Evolutionary conservation across 805 yeast genomes (phyloP).

Genomic region (Nakazawaea molendinolei): DNA sequence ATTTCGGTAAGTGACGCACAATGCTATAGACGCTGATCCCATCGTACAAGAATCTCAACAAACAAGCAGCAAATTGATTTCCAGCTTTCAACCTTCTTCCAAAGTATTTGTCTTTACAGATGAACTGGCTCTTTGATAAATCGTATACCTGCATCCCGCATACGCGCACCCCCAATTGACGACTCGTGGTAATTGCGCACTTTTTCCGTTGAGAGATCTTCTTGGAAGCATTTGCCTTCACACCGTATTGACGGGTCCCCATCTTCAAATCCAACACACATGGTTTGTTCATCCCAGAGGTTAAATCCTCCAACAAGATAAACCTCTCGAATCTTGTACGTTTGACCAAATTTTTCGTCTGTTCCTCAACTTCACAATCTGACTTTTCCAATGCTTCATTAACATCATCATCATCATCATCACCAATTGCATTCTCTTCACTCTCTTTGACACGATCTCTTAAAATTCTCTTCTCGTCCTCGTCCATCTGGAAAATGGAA

Average conservation of each 20-base stretch:
- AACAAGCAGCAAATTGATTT: slow-evolving; percentile 64
- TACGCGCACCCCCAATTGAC: slow-evolving; percentile 79
- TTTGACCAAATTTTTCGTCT: slow-evolving; percentile 22
- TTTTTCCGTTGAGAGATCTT: slow-evolving; percentile 74
- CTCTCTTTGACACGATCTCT: neutral
- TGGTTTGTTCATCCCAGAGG: slow-evolving; percentile 74
- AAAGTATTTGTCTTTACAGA: slow-evolving; percentile 83
- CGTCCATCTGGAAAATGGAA: slow-evolving; percentile 40
- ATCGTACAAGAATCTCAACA: slow-evolving; percentile 75
- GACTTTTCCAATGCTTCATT: no score
- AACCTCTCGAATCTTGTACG: slow-evolving; percentile 69
- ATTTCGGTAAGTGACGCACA: slow-evolving; percentile 55
- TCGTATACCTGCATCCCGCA: slow-evolving; percentile 94
- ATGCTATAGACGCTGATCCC: slow-evolving; percentile 57
- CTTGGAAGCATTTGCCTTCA: slow-evolving; percentile 74
- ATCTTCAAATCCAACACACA: slow-evolving; percentile 92
- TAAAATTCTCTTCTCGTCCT: slow-evolving; percentile 22
- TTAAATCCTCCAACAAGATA: slow-evolving; percentile 83
- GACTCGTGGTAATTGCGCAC: slow-evolving; percentile 76
- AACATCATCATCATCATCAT: slow-evolving; percentile 14
- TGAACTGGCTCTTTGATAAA: slow-evolving; percentile 33
- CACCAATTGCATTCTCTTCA: slow-evolving; percentile 14
- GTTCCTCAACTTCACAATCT: no score
- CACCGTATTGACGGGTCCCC: slow-evolving; percentile 98
- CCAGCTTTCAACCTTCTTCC: slow-evolving; percentile 77